A percentile compares a stretch with the other conserved stretches of the same genome.
Evolutionary conservation across 1,139 yeast genomes (phyloP).

Genomic region (Geotrichum cucujoidarum): DNA sequence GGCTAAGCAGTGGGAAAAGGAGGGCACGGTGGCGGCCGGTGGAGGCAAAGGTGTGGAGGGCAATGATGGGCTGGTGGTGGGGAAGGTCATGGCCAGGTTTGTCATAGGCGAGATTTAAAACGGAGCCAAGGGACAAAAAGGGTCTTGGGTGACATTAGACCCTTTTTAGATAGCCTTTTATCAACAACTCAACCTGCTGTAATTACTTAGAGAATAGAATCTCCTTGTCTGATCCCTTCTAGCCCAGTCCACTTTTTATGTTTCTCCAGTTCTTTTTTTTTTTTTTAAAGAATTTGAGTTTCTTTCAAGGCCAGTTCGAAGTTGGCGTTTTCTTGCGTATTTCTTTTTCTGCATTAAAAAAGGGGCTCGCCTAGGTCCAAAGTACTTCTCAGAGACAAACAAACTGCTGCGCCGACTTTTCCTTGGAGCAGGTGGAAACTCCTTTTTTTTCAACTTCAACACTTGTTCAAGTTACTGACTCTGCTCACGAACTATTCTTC

Average conservation of each 20-base stretch:
- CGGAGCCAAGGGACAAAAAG: background rate
- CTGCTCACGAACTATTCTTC: background rate
- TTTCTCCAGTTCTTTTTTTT: too few species aligned
- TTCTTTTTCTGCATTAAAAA: too few species aligned
- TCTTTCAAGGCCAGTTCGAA: too few species aligned
- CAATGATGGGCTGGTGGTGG: constrained; percentile 33
- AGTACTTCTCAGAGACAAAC: background rate
- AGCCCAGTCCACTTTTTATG: too few species aligned
- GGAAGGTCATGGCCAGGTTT: constrained; percentile 34
- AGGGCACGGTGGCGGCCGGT: constrained; percentile 26
- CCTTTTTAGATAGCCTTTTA: too few species aligned
- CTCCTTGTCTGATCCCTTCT: background rate
- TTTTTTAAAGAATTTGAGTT: too few species aligned
- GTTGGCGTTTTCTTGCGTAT: too few species aligned
- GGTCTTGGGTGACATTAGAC: background rate
- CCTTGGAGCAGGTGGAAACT: too few species aligned
- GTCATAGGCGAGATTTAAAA: constrained; percentile 14
- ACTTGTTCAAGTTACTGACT: too few species aligned
- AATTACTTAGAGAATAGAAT: background rate
- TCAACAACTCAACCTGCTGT: background rate
- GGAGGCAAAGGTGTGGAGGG: constrained; percentile 20
- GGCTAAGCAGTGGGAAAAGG: constrained; percentile 25
- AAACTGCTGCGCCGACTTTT: background rate
- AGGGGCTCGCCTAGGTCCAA: background rate
- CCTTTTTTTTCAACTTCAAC: too few species aligned